phyloP scores from a whole-genome alignment of 331 rosid species.

The Rosa hybrid region DNA sequence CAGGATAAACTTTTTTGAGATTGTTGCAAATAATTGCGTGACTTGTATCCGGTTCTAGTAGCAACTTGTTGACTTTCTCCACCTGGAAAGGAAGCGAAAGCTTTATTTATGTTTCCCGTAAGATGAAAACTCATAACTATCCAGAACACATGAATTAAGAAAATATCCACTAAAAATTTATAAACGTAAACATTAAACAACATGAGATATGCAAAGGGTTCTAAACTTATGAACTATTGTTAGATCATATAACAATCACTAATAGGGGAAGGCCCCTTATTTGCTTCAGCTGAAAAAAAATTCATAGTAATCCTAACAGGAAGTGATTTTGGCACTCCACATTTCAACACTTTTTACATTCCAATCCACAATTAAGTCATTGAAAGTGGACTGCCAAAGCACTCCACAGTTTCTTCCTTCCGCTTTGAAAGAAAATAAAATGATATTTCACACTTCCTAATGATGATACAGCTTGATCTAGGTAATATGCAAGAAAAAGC shows the following conservation, averaged over 20 bases:
- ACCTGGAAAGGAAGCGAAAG: slow-evolving; percentile 38
- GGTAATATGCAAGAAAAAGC: slow-evolving; percentile 58
- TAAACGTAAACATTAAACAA: neutral
- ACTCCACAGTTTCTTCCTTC: slow-evolving; percentile 29
- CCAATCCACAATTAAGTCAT: neutral
- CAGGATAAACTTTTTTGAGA: slow-evolving; percentile 72
- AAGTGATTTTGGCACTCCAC: neutral
- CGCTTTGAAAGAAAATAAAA: slow-evolving; percentile 55
- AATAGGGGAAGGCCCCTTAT: neutral
- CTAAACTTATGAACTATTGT: neutral
- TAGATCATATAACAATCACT: neutral
- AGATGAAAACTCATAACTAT: neutral
- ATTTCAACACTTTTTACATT: neutral
- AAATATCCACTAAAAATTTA: neutral
- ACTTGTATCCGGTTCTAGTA: slow-evolving; percentile 45
- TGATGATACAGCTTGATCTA: slow-evolving; percentile 58
- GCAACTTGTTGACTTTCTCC: slow-evolving; percentile 75
- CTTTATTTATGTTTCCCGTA: neutral
- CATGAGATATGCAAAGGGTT: neutral
- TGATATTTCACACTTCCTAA: slow-evolving; percentile 54
- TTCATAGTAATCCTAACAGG: neutral
- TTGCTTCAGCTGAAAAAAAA: too few relatives aligned
- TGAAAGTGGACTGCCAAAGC: neutral
- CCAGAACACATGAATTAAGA: neutral
- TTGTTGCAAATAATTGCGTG: slow-evolving; percentile 67